These are phyloP conservation scores for Setaria viridis DNA, from an alignment of 202 grass and related monocot species.

Conservation along the genomic window DNA sequence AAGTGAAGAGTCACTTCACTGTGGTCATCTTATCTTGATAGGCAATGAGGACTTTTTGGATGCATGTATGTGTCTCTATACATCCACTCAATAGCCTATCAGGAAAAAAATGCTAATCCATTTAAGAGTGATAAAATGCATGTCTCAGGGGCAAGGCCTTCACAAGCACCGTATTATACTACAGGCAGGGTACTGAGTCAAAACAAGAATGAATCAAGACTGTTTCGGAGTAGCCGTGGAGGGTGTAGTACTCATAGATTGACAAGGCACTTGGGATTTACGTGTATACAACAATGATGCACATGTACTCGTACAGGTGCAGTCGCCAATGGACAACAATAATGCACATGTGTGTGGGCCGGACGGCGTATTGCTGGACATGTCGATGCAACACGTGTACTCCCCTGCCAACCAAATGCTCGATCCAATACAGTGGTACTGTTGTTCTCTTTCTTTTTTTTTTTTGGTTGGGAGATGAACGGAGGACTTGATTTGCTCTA, in stretches of 20 bases:
- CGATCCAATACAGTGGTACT: neutral
- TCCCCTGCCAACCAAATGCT: neutral
- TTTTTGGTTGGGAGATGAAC: neutral
- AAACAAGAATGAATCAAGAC: neutral
- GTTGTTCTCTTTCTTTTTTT: neutral
- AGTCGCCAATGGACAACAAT: neutral
- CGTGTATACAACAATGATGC: conserved; percentile 4
- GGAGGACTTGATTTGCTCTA: neutral
- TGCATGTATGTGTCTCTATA: neutral
- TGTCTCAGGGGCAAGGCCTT: neutral
- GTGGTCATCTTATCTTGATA: neutral
- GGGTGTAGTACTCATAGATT: neutral
- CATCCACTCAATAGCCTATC: neutral
- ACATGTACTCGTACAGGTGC: conserved; percentile 15
- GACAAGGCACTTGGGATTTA: conserved; percentile 6
- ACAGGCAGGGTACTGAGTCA: too few species aligned
- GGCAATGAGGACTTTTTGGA: neutral
- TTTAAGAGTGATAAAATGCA: neutral
- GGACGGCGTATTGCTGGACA: neutral
- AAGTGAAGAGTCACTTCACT: conserved; percentile 15
- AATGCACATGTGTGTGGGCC: neutral
- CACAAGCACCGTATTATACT: too few species aligned
- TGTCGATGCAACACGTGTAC: neutral
- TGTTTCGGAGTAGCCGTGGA: neutral
- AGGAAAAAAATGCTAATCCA: neutral